phyloP scores from a whole-genome alignment of 371 early-diverging fungal species.

The Capillidium rhysosporum region DNA sequence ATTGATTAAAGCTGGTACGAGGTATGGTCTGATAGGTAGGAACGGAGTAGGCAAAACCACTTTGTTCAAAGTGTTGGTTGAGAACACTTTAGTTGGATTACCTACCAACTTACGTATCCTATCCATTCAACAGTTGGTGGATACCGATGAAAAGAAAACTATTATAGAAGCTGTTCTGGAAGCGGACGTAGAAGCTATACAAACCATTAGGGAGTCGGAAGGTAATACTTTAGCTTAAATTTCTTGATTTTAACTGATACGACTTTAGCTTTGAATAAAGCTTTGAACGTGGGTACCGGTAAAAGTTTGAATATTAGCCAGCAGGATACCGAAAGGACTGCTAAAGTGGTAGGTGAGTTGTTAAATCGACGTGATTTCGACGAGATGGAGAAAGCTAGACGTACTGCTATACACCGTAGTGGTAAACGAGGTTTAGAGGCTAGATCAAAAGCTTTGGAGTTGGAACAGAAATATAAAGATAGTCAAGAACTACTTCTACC shows the following conservation, averaged over 20 bases:
- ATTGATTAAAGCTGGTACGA: constrained; percentile 29
- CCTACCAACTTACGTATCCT: constrained; percentile 55
- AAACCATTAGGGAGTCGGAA: not conserved
- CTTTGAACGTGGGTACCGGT: too few species aligned
- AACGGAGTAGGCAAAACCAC: constrained; percentile 89
- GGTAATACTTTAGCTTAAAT: not conserved
- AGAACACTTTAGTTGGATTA: constrained; percentile 51
- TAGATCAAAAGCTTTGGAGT: constrained; percentile 33
- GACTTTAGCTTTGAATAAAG: not conserved
- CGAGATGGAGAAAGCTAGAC: constrained; percentile 25
- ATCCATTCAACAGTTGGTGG: constrained; percentile 53
- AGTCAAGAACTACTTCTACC: constrained; percentile 8
- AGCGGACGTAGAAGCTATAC: constrained; percentile 30
- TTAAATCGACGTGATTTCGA: constrained; percentile 15
- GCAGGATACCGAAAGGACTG: constrained; percentile 6
- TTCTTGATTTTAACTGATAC: not conserved
- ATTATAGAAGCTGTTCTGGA: constrained; percentile 48
- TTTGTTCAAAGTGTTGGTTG: constrained; percentile 47
- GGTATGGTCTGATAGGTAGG: constrained; percentile 62
- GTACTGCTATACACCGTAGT: constrained; percentile 47
- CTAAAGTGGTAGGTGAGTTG: constrained; percentile 8
- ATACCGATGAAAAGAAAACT: constrained; percentile 19
- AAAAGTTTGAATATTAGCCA: too few species aligned
- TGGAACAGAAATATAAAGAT: constrained; percentile 19
- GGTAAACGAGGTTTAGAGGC: constrained; percentile 63